Conservation (phyloP, 371 early-diverging fungal genomes). For the Mucor mucedo region DNA sequence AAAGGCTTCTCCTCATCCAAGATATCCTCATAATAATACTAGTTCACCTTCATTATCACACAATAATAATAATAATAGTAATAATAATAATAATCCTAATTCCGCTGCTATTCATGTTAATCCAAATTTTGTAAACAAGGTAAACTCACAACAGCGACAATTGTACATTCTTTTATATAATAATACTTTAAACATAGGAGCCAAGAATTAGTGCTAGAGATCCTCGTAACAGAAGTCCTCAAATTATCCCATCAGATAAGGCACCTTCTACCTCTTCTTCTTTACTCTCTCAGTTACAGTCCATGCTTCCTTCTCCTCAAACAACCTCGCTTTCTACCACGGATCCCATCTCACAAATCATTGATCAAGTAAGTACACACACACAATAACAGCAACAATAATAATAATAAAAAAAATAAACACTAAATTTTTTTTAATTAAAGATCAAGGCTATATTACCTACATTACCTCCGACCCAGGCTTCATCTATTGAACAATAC, state of each 20-base stretch:
- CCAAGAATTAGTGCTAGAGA: constrained; percentile 22
- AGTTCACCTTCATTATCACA: not conserved
- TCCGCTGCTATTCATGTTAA: constrained; percentile 60
- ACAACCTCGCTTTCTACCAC: not conserved
- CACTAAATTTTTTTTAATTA: not conserved
- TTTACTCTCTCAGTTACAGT: constrained; percentile 34
- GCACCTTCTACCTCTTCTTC: constrained; percentile 20
- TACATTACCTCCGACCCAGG: constrained; percentile 44
- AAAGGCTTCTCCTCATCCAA: constrained; percentile 18
- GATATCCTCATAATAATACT: constrained; percentile 27
- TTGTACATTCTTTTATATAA: not conserved
- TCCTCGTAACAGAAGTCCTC: constrained; percentile 30
- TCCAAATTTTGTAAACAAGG: constrained; percentile 64
- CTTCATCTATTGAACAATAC: constrained; percentile 42
- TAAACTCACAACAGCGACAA: constrained; percentile 27
- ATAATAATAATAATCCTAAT: constrained; percentile 5
- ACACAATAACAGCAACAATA: not conserved
- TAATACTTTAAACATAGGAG: constrained; percentile 1
- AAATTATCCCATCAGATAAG: constrained; percentile 4
- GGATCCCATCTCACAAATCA: constrained; percentile 37
- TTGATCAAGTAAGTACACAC: constrained; percentile 32
- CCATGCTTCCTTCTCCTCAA: constrained; percentile 23
- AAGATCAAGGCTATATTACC: constrained; percentile 54
- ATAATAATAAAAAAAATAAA: not conserved
- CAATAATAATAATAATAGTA: constrained; percentile 7